A percentile compares a stretch with the other conserved stretches of the same genome.
Evolutionary conservation across 2,329 filamentous ascomycete genomes (phyloP).

Genomic region (Hortaea werneckii): DNA sequence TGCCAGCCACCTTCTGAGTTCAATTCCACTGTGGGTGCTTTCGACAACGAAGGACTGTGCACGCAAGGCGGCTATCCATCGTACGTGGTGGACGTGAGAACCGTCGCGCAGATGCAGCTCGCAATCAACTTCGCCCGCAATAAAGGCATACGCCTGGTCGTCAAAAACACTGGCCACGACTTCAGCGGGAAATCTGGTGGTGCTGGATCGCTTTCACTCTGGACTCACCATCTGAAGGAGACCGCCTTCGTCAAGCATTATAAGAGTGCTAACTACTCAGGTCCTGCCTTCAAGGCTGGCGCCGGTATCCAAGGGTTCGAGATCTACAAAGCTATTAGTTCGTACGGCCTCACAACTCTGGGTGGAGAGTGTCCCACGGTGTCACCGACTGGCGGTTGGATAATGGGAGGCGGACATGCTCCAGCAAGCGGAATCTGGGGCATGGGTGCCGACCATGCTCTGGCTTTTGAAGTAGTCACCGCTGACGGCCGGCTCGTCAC

Average conservation of each 20-base stretch:
- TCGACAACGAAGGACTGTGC: no score
- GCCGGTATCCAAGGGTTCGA: conserved; percentile 10
- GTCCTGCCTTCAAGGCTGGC: conserved; percentile 11
- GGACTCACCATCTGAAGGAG: conserved; percentile 13
- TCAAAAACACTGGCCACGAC: conserved; percentile 18
- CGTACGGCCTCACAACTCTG: conserved; percentile 1
- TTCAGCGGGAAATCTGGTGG: conserved; percentile 10
- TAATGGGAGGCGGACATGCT: conserved; percentile 13
- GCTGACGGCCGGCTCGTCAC: conserved; percentile 40
- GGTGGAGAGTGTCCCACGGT: conserved; percentile 13
- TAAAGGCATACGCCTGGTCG: conserved; percentile 10
- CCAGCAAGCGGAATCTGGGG: conserved; percentile 8
- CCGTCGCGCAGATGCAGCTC: conserved; percentile 10
- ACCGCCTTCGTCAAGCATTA: conserved; percentile 6
- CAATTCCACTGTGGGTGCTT: no score
- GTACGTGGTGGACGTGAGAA: conserved; percentile 10
- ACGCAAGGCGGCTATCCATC: conserved; percentile 9
- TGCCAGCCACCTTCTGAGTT: no score
- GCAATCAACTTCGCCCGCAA: conserved; percentile 13
- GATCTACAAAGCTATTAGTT: no score
- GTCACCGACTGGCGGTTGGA: conserved; percentile 15
- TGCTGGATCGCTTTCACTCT: conserved; percentile 12
- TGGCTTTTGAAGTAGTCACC: conserved; percentile 37
- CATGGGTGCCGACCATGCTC: conserved; percentile 23
- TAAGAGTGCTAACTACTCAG: conserved; percentile 6